phyloP scores from a whole-genome alignment of 495 filamentous ascomycete genomes.

The Margaritispora aquatica region DNA sequence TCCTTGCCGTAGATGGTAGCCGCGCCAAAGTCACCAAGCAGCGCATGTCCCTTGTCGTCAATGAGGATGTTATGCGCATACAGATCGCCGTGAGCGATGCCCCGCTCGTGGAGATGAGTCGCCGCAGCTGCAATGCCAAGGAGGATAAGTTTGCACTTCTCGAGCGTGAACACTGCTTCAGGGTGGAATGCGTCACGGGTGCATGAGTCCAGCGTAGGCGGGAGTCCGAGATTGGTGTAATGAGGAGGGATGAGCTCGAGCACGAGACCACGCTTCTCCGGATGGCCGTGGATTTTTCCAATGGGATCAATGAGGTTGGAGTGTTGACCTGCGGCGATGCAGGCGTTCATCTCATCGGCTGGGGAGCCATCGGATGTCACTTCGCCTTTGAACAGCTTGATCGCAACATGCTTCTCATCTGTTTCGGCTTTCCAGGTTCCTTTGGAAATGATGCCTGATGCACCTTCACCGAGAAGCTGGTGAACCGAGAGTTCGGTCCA shows the following conservation, averaged over 20 bases:
- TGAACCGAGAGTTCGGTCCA: constrained; percentile 33
- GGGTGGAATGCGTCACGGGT: constrained; percentile 31
- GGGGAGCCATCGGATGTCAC: constrained; percentile 36
- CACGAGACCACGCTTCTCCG: constrained; percentile 35
- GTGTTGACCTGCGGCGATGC: constrained; percentile 35
- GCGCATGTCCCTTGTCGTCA: constrained; percentile 31
- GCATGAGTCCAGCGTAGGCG: constrained; percentile 31
- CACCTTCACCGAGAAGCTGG: constrained; percentile 28
- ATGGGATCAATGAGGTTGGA: constrained; percentile 37
- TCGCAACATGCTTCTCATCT: constrained; percentile 33
- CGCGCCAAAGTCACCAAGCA: constrained; percentile 38
- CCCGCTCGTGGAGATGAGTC: constrained; percentile 33
- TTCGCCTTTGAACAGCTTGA: constrained; percentile 39
- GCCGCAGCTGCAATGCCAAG: constrained; percentile 33
- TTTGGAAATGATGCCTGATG: constrained; percentile 33
- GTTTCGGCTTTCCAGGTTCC: constrained; percentile 25
- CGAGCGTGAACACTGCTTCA: constrained; percentile 23
- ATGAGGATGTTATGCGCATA: constrained; percentile 40
- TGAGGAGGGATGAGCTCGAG: constrained; percentile 20
- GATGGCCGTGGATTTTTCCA: constrained; percentile 35
- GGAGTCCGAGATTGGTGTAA: constrained; percentile 30
- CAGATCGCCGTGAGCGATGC: constrained; percentile 37
- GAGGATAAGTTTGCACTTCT: constrained; percentile 27
- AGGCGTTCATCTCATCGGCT: constrained; percentile 37
- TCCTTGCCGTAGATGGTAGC: constrained; percentile 35